Base-by-base conservation (phyloP, 208 protist species). In the Acanthamoeba castellanii region DNA sequence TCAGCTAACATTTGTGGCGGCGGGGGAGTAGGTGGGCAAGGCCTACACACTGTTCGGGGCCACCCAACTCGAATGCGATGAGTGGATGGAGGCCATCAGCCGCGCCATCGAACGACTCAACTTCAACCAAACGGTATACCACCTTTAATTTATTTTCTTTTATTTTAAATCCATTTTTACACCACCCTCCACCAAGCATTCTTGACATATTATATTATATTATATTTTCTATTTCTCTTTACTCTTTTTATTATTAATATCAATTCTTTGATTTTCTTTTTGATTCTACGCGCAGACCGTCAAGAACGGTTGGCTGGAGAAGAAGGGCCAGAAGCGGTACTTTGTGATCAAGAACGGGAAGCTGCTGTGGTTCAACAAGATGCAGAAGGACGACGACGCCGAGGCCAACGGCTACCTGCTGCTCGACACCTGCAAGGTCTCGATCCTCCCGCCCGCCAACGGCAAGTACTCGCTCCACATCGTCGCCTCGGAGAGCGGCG, bases 301-400 rank as follows among this genome's bases (percentile, higher is more conserved):
- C 25, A 88, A 88, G 42, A 88, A 30, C 52, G 81, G 81, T 18
- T 88, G 42, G 42, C 52, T 88, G 8, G 81, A 88, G 81, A 88
- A 88, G 81, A 88, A 88, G 32, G 81, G 81, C 20, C 81, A 88
- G 47, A 88, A 88, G 52, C 81, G 81, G 16, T 88, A 61, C n/a
- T 88, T 88, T 34, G 32, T 88, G 81, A 61, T 88, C 47, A 88
- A 88, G 32, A 61, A 88, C 52, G 81, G 81, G 11, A 88, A 88
- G 81, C 81, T 88, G 25, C 52, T 52, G 20, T 88, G 81, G 81
- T 88, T 64, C 81, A 88, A 61, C 47, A 88, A 88, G 52, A 61
- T 88, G 81, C 47, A 52, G 25, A 88, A 88, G 52, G 52, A 52
- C 25, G 81, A 88, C 47, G n/a, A 59, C 32, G 81, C 22, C n/a